Conservation (phyloP, 139 green algal species). For the Helicosporidium sp. region DNA sequence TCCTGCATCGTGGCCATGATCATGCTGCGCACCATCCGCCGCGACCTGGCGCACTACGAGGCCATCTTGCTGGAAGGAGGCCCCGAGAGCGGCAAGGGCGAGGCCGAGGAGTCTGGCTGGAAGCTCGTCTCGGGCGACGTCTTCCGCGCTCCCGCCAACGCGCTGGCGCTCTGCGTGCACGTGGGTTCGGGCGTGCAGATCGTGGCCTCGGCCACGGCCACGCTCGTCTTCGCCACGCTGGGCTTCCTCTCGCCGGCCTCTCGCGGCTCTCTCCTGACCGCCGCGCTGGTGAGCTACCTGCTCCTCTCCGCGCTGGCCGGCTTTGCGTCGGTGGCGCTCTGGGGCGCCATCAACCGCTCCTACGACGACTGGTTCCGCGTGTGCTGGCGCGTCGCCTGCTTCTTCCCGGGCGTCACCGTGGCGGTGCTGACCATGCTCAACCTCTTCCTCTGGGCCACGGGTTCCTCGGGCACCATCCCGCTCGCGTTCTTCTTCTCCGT, state of each 20-base stretch:
- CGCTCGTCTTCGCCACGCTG: conserved; percentile 71
- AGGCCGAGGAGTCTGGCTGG: conserved; percentile 80
- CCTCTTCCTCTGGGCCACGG: conserved; percentile 55
- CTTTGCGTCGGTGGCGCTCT: conserved; percentile 50
- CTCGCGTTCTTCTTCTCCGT: conserved; percentile 72
- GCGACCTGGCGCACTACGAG: conserved; percentile 82
- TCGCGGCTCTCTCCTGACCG: conserved; percentile 72
- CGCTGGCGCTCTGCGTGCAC: conserved; percentile 48
- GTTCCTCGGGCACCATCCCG: conserved; percentile 58
- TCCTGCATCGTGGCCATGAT: conserved; percentile 72
- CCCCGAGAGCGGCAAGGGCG: conserved; percentile 1
- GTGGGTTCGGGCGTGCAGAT: conserved; percentile 77
- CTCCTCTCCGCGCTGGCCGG: conserved; percentile 49
- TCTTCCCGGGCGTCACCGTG: conserved; percentile 70
- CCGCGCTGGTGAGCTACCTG: conserved; percentile 59
- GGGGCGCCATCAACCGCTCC: conserved; percentile 59
- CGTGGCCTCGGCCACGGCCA: conserved; percentile 47
- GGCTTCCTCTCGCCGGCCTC: conserved; percentile 84
- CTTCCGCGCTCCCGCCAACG: conserved; percentile 56
- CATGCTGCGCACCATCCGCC: conserved; percentile 69
- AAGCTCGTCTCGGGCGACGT: conserved; percentile 90
- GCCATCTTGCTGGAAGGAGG: conserved; percentile 59
- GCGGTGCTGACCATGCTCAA: conserved; percentile 62
- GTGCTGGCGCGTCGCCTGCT: conserved; percentile 34
- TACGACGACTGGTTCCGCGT: conserved; percentile 17